Base-by-base conservation (phyloP, 495 filamentous ascomycete species). In the Penicillium subrubescens region DNA sequence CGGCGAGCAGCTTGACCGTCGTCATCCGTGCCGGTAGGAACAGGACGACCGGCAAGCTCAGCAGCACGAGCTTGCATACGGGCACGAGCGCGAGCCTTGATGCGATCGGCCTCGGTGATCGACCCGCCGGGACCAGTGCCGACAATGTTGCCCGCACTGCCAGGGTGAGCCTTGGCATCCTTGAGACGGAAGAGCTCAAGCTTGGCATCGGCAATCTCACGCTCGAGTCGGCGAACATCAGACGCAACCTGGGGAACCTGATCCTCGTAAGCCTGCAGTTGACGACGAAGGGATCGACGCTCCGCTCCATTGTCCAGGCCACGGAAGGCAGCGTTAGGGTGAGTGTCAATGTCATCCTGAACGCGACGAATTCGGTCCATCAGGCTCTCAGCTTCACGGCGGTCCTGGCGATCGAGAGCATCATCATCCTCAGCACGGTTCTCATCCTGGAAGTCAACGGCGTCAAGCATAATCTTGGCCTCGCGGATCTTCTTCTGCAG, bases 61-160 rank as follows among this genome's bases (percentile, higher is more conserved):
- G 96, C 96, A 67, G 94, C 91, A 46, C 94, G 90, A 64, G 97
- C 93, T 79, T 98, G 94, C 95, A 99, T 97, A 86, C 97, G 95
- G 43, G 94, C 94, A 75, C 92, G 96, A 35, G 96, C 94, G 55
- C 94, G 88, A 25, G 96, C 96, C 77, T 97, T 97, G 56, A 98
- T 87, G 31, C 94, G 85, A 77, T 99, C 96, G 0, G 92, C 89
- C 75, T 99, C 96, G 25, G 96, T 99, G 50, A 99, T 84, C 54
- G 87, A 78, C 43, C 96, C 96, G 59, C 96, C 95, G 57, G 93
- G 94, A 4, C 96, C 96, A 61, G 94, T 97, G 5, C 96, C 96
- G 60, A 99, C 85, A 66, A 97, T 92, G 27, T 89, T 82, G n/a
- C 89, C 82, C 46, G 91, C 89, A 72, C 90, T 89, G 55, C 88